A percentile compares a stretch with the other conserved stretches of the same genome.
These are phyloP conservation scores for Emmonsiellopsis sp. DNA, from an alignment of 2,329 filamentous ascomycete species.

Conservation along the genomic window DNA sequence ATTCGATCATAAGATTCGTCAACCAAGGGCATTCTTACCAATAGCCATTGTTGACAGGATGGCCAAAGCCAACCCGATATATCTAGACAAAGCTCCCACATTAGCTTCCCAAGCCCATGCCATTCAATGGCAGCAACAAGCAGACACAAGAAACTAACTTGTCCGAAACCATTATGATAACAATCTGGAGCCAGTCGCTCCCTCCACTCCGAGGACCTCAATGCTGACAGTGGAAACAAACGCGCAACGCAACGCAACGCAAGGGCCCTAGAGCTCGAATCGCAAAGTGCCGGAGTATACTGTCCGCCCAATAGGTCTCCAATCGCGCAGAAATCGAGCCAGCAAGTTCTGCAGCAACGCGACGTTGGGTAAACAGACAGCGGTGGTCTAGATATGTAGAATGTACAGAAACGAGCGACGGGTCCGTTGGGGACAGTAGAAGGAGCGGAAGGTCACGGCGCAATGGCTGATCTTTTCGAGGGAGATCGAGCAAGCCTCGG, in stretches of 20 bases:
- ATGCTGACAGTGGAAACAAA: background rate
- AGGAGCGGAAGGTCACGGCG: background rate
- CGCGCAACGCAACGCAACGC: background rate
- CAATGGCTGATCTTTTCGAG: too few relatives aligned
- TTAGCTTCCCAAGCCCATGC: background rate
- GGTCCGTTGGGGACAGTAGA: background rate
- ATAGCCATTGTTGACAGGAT: conserved; percentile 40
- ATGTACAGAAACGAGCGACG: background rate
- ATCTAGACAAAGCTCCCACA: conserved; percentile 20
- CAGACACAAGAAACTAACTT: conserved; percentile 24
- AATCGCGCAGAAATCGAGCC: conserved; percentile 2
- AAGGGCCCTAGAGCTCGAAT: background rate
- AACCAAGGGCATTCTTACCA: conserved; percentile 20
- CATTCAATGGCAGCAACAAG: conserved; percentile 14
- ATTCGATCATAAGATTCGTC: background rate
- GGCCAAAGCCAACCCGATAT: conserved; percentile 38
- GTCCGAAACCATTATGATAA: conserved; percentile 31
- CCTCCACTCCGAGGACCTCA: conserved; percentile 13
- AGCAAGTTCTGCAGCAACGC: conserved; percentile 1
- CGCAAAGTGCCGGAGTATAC: background rate
- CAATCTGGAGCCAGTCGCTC: conserved; percentile 26
- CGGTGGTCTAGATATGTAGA: background rate
- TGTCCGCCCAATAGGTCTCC: background rate
- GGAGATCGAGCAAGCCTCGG: background rate
- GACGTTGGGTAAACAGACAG: background rate